Base-by-base conservation (phyloP, 768 basidiomycete species). In the Coprinopsis strossmayeri region DNA sequence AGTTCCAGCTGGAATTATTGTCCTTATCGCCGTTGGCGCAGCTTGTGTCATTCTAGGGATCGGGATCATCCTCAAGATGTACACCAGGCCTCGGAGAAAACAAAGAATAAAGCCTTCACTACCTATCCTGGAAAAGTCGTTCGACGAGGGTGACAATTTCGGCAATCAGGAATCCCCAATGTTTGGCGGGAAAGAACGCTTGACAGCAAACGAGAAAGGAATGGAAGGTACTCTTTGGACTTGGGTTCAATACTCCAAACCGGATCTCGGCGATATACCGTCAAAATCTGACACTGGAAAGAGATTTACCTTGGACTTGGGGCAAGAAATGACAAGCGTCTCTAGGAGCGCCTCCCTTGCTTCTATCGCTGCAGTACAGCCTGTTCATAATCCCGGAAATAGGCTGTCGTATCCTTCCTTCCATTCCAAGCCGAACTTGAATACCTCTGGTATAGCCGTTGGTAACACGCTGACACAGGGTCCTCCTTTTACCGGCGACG, bases 131-230 rank as follows among this genome's bases (percentile, higher is more conserved):
- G 79, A 83, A 49, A 79, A 84, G 32, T 67, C 64, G 11, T 74
- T 70, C 51, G 61, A 71, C 11, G 74, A 77, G 21, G 70, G 73
- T 34, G 69, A 79, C 5, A 34, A 38, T 34, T 63, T 62, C 40
- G 64, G 69, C 28, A 59, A 68, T 5, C 77, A 81, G 47, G 81
- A 81, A 21, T 87, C 86, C 2, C 84, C 83, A 21, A 65, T 88
- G 28, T 89, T 90, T 55, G 86, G 87, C n/a, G 86, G 87, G 1
- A 80, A 81, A 56, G 85, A 88, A 55, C 57, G 71, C 35, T 64
- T 76, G 28, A 74, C 77, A 2, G 75, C 79, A 1, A 59, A 64
- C 21, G 43, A 45, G 27, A 45, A 45, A 38, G 68, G 67, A 17
- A 66, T 64, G 46, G 69, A 72, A 39, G 70, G 65, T 5, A 69